phyloP scores from a whole-genome alignment of 805 yeast genomes.

The Candida krabiensis region DNA sequence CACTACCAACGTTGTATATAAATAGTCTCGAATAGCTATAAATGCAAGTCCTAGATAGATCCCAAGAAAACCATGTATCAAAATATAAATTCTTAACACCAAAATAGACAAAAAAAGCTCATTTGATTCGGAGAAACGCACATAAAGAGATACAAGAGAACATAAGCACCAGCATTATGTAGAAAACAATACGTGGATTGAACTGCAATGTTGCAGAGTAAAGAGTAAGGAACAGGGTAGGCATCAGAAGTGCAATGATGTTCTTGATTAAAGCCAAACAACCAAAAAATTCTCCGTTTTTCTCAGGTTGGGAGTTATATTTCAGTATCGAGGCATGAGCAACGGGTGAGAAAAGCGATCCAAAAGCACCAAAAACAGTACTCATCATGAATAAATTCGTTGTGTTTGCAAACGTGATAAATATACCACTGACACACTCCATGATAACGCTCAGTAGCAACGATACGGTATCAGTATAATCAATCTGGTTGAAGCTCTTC shows the following conservation, averaged over 20 bases:
- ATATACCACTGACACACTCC: slow-evolving; percentile 40
- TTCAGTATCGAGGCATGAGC: slow-evolving; percentile 60
- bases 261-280: slow-evolving; percentile 63
- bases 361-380: slow-evolving; percentile 43
- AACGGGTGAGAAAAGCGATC: slow-evolving; percentile 55
- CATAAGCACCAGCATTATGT: slow-evolving; percentile 14
- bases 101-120: background rate
- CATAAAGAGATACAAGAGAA: slow-evolving; percentile 1
- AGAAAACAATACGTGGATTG: slow-evolving; percentile 40
- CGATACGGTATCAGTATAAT: slow-evolving; percentile 35
- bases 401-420: slow-evolving; percentile 34
- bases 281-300: slow-evolving; percentile 72
- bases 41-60: slow-evolving; percentile 1
- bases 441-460: slow-evolving; percentile 34
- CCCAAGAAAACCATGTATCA: background rate
- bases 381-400: slow-evolving; percentile 33
- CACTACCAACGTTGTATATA: background rate
- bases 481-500: slow-evolving; percentile 45
- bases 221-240: slow-evolving; percentile 46
- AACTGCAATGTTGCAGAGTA: slow-evolving; percentile 45
- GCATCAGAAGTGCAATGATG: slow-evolving; percentile 45
- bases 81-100: background rate
- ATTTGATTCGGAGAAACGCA: slow-evolving; percentile 3
- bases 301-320: slow-evolving; percentile 51
- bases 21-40: background rate